Base-by-base conservation (phyloP, 108 stramenopile genomes). In the Skeletonema costatum region DNA sequence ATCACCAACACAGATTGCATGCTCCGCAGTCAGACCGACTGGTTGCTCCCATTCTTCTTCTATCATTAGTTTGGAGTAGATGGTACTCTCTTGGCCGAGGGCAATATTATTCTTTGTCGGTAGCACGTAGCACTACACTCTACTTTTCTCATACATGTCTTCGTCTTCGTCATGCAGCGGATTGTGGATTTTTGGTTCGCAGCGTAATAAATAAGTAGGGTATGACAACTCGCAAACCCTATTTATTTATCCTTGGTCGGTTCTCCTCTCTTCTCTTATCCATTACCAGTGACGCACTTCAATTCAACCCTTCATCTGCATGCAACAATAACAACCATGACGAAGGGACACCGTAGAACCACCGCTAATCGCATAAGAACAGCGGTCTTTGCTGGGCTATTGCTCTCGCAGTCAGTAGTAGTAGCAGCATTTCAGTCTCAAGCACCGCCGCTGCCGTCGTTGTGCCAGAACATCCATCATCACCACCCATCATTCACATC, bases 11-110 rank as follows among this genome's bases (percentile, higher is more conserved):
- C 19, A 38, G 41, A 66, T 66, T 42, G 65, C 65, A 17, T 66
- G 38, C 11, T 66, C 65, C 36, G 65, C 36, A 66, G 65, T 66
- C 21, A 66, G 65, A 29, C 65, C 65, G 35, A 66, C 21, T n/a
- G 65, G 65, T 2, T 42, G 8, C 41, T 66, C 65, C 65, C 65
- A 66, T 21, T 66, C 65, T 35, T 42, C 65, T 6, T 66, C 41
- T 46, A n/a, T 46, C 44, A 46, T 46, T 46, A 46, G 44, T n/a
- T 16, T n/a, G 44, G 16, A 41, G 39, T 41, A 12, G 39, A 41
- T 12, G 39, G 11, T 41, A 41, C 39, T 41, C 39, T 41, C 12
- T 25, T 0, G 25, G 25, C 25, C 25, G 25, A n/a, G 25, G 25
- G 25, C 25, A 35, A 35, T 35, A 35, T 35, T 35, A 35, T 35